Evolutionary conservation across 805 yeast species (phyloP).

Genomic region (Saturnispora zaruensis): DNA sequence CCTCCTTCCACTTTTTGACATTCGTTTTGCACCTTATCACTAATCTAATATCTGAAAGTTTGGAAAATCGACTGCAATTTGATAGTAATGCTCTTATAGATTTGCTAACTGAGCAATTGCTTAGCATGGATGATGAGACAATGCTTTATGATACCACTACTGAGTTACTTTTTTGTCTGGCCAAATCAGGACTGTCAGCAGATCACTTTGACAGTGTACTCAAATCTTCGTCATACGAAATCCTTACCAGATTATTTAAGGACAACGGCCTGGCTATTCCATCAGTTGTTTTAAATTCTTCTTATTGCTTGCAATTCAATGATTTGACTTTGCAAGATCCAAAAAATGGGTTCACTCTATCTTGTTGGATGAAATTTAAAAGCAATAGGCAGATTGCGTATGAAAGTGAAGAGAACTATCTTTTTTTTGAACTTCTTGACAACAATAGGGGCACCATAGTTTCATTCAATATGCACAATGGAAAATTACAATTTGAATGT

Average conservation of each 20-base stretch:
- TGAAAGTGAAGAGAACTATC: not conserved
- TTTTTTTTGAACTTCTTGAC: not conserved
- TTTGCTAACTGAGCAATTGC: not conserved
- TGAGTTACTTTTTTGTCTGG: not conserved
- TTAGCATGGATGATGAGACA: not conserved
- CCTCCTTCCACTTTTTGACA: not conserved
- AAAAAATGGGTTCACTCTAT: constrained; percentile 19
- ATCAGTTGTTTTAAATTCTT: not conserved
- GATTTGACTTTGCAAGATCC: constrained; percentile 11
- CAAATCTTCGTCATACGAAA: not conserved
- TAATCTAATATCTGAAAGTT: not conserved
- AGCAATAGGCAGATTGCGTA: not conserved
- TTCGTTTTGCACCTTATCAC: not conserved
- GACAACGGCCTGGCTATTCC: not conserved
- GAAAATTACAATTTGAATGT: not conserved
- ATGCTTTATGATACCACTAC: not conserved
- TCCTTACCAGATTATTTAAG: not conserved
- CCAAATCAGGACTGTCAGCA: not conserved
- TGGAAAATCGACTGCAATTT: constrained; percentile 1
- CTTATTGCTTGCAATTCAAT: constrained; percentile 7
- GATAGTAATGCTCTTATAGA: not conserved
- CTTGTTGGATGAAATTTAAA: constrained; percentile 20
- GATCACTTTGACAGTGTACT: not conserved
- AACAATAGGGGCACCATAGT: not conserved
- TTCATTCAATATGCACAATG: not conserved